Evolutionary conservation across 2,329 filamentous ascomycete genomes (phyloP).

Genomic region (Geosmithia putterillii): DNA sequence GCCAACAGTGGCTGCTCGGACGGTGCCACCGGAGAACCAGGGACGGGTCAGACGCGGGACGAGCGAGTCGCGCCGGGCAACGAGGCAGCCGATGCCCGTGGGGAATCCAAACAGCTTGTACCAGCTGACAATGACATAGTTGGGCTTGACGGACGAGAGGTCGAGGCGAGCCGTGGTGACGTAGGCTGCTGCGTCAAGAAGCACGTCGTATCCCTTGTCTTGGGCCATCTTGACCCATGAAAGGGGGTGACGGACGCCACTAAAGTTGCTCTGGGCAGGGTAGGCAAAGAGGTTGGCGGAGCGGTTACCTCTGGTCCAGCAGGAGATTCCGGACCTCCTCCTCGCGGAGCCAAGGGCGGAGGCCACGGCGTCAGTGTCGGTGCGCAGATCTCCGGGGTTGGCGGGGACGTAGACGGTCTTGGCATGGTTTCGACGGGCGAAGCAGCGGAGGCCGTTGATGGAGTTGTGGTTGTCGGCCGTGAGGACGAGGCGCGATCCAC

Average conservation of each 20-base stretch:
- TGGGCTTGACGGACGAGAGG: slow-evolving; percentile 18
- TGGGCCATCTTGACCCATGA: slow-evolving; percentile 22
- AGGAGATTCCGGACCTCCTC: neutral
- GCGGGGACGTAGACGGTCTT: slow-evolving; percentile 17
- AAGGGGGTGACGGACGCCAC: slow-evolving; percentile 26
- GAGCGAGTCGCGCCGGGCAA: slow-evolving; percentile 19
- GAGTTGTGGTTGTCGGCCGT: slow-evolving; percentile 30
- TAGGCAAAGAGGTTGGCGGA: slow-evolving; percentile 26
- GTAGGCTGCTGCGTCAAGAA: slow-evolving; percentile 26
- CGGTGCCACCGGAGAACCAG: slow-evolving; percentile 26
- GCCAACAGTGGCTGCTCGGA: slow-evolving; percentile 17
- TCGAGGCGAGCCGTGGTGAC: slow-evolving; percentile 22
- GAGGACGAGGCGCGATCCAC: slow-evolving; percentile 14
- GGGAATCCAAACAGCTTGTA: slow-evolving; percentile 30
- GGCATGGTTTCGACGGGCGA: slow-evolving; percentile 13
- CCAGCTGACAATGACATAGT: slow-evolving; percentile 25
- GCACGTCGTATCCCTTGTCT: slow-evolving; percentile 22
- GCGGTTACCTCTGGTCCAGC: no score
- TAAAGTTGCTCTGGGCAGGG: slow-evolving; percentile 33
- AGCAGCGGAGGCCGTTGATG: slow-evolving; percentile 24
- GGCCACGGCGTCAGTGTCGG: slow-evolving; percentile 12
- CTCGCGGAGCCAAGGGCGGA: slow-evolving; percentile 7
- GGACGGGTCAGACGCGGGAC: slow-evolving; percentile 17
- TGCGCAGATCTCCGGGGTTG: slow-evolving; percentile 12
- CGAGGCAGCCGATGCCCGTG: slow-evolving; percentile 25